Evolutionary conservation across 768 basidiomycete species (phyloP).

Genomic region (Auricularia auricula-judae): DNA sequence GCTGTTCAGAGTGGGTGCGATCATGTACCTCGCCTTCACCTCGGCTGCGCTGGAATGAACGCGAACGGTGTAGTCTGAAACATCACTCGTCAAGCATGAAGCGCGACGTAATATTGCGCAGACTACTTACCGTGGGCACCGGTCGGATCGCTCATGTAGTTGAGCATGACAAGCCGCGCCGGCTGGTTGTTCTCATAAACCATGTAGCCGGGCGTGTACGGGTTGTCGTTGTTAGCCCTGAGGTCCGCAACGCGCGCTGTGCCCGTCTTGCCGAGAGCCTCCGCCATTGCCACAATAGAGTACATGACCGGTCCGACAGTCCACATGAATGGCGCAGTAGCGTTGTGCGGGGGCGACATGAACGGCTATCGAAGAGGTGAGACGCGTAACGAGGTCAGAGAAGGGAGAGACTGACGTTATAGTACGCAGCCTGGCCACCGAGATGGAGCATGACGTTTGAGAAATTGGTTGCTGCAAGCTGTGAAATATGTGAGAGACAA

Average conservation of each 20-base stretch:
- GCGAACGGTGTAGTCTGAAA: conserved; percentile 29
- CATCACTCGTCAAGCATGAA: conserved; percentile 25
- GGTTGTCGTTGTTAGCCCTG: conserved; percentile 33
- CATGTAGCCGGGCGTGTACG: conserved; percentile 53
- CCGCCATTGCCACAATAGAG: conserved; percentile 56
- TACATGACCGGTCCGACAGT: conserved; percentile 69
- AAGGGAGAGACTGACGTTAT: conserved; percentile 32
- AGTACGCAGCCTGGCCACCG: conserved; percentile 37
- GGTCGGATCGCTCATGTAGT: conserved; percentile 52
- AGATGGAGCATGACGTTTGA: conserved; percentile 37
- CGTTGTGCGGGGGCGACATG: conserved; percentile 44
- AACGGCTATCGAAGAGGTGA: conserved; percentile 15
- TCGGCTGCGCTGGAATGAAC: conserved; percentile 34
- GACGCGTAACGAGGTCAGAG: not conserved
- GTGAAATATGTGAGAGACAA: conserved; percentile 20
- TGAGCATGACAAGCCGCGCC: conserved; percentile 56
- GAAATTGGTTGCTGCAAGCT: conserved; percentile 40
- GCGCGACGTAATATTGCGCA: conserved; percentile 32
- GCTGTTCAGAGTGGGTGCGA: not conserved
- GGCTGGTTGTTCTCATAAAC: conserved; percentile 63
- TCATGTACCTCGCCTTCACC: not conserved
- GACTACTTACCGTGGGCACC: conserved; percentile 32
- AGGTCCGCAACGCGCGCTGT: conserved; percentile 59
- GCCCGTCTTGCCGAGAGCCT: conserved; percentile 57
- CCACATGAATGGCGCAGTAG: conserved; percentile 52